Evolutionary conservation across 768 basidiomycete genomes (phyloP), one percentile per base, ranked within the genome.

Genomic region (Lactarius psammicola): DNA sequence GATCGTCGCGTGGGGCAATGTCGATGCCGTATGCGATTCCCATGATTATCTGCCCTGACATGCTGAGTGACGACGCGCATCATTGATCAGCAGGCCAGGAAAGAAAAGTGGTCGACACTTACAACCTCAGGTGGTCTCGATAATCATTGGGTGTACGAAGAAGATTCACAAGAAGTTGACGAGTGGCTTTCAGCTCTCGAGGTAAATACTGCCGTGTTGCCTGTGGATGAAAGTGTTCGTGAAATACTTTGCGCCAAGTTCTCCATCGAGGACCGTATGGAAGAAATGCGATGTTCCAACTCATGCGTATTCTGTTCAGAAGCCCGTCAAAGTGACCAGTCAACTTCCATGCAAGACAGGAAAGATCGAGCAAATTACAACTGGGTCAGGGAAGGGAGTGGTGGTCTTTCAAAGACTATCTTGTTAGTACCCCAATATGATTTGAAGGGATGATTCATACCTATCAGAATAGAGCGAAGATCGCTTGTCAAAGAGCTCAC

Each of bases 21-120:
- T 70, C 46, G 55, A 69, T 69, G 1, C 73, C 73, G 49, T 74
- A 72, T 1, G 71, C 56, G 17, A 74, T 72, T 17, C 65, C 54
- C 46, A 72, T 34, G 28, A 73, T 72, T 49, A 71, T 65, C 18
- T 63, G 23, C 15, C 70, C 71, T 3, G 73, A 65, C n/a, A 60
- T 53, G 13, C 63, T 64, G 18, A 15, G 28, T 4, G 17, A 20
- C 5, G 17, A 11, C 30, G 23, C 44, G 36, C n/a, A 49, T 30
- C 34, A 36, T 36, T 18, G 31, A 23, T 38, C 36, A 36, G 5
- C 2, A 15, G 28, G 15, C 9, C 2, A 1, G 26, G 15, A 28
- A n/a, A n/a, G 10, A 6, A 30, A 20, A 31, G 1, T 2, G 18
- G 40, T 17, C 40, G 40, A 53, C 15, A 59, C 63, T 6, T 54